Percentiles rank a stretch among this genome's conserved stretches.
These are phyloP conservation scores for Cornus florida DNA, from an alignment of 148 eudicot genomes.

Conservation along the genomic window DNA sequence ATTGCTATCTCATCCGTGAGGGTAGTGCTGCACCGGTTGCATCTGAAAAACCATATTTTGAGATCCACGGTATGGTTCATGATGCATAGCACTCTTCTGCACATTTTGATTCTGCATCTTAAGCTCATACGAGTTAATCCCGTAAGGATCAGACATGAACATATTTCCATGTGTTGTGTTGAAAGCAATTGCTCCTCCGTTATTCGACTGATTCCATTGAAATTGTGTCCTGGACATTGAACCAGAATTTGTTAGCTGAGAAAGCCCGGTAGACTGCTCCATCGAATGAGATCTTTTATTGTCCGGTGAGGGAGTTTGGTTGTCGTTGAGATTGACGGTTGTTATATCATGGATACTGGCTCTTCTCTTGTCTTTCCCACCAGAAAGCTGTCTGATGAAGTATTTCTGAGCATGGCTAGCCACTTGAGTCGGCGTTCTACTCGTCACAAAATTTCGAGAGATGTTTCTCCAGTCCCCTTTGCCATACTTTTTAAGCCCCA, in stretches of 20 bases:
- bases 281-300: conserved; percentile 44
- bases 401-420: conserved; percentile 99
- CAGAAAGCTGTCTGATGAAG: conserved; percentile 88
- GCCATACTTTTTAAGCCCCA: conserved; percentile 96
- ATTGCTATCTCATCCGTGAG: conserved; percentile 48
- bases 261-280: conserved; percentile 35
- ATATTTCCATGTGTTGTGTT: conserved; percentile 37
- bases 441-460: conserved; percentile 80
- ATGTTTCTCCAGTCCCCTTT: conserved; percentile 99
- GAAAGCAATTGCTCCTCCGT: conserved; percentile 37
- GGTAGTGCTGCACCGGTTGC: conserved; percentile 57
- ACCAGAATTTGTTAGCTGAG: conserved; percentile 31
- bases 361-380: conserved; percentile 91
- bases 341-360: conserved; percentile 98
- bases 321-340: conserved; percentile 68
- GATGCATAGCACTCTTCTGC: conserved; percentile 32
- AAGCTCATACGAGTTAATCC: conserved; percentile 40
- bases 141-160: conserved; percentile 42
- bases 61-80: conserved; percentile 37
- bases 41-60: conserved; percentile 58
- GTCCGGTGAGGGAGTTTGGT: conserved; percentile 56
- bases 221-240: conserved; percentile 31
- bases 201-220: conserved; percentile 62
- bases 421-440: conserved; percentile 96
- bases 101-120: conserved; percentile 49